Conservation (phyloP, 202 grass and related monocot species). For the Schoenoplectus tabernaemontani region DNA sequence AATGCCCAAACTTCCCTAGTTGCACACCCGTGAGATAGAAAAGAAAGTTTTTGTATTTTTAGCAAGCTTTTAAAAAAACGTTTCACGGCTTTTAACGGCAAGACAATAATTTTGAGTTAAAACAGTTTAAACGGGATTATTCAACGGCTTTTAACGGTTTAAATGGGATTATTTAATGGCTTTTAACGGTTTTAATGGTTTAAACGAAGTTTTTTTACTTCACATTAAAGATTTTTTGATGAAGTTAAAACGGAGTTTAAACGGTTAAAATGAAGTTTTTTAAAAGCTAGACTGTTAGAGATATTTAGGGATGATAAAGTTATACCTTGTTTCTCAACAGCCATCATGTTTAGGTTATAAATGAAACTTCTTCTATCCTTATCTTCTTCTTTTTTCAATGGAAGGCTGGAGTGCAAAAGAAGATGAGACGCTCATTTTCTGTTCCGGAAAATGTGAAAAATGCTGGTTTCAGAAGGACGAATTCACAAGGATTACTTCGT, state of each 20-base stretch:
- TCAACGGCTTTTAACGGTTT: too few relatives aligned
- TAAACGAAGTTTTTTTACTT: too few relatives aligned
- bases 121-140: too few relatives aligned
- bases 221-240: too few relatives aligned
- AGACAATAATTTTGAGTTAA: too few relatives aligned
- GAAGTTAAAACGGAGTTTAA: too few relatives aligned
- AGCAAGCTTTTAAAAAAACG: too few relatives aligned
- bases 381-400: slow-evolving; percentile 16
- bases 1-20: neutral
- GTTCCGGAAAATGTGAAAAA: slow-evolving; percentile 82
- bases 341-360: neutral
- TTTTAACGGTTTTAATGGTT: too few relatives aligned
- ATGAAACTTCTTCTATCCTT: neutral
- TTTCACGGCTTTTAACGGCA: too few relatives aligned
- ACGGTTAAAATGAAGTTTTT: too few relatives aligned
- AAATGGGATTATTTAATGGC: too few relatives aligned
- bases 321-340: neutral
- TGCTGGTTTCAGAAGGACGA: slow-evolving; percentile 58
- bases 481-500: slow-evolving; percentile 74
- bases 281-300: neutral
- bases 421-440: slow-evolving; percentile 86
- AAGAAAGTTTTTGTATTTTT: neutral
- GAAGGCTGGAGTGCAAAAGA: slow-evolving; percentile 49
- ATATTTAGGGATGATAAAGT: neutral
- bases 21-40: neutral